These are phyloP conservation scores for Chimonanthus praecox DNA, from an alignment of 164 flowering plant genomes.

Conservation along the genomic window DNA sequence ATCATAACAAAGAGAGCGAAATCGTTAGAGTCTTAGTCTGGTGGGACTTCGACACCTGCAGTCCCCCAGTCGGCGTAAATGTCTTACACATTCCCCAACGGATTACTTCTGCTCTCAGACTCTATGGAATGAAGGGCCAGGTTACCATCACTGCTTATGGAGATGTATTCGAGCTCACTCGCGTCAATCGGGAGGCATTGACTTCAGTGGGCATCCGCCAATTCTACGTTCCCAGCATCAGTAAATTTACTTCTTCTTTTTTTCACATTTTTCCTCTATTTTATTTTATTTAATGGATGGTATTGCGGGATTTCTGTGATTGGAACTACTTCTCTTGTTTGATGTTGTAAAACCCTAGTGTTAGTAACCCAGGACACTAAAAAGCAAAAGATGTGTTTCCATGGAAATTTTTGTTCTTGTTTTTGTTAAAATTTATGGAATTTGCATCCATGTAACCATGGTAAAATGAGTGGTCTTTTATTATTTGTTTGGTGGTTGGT, in stretches of 20 bases:
- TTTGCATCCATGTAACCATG: too few species aligned
- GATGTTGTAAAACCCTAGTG: too few species aligned
- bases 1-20: conserved; percentile 33
- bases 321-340: too few species aligned
- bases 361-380: too few species aligned
- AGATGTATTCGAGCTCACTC: conserved; percentile 55
- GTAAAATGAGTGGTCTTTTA: too few species aligned
- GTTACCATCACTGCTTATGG: conserved; percentile 77
- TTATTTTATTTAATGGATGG: too few species aligned
- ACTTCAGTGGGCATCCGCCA: conserved; percentile 63
- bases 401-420: too few species aligned
- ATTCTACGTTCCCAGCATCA: conserved; percentile 55
- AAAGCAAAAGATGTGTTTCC: too few species aligned
- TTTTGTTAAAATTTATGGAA: too few species aligned
- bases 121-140: conserved; percentile 80
- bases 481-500: too few species aligned
- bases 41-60: conserved; percentile 97
- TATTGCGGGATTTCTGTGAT: too few species aligned
- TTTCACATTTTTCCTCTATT: neutral
- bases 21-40: conserved; percentile 77
- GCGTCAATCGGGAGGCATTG: conserved; percentile 59
- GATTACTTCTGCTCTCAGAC: conserved; percentile 59
- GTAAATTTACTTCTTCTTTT: conserved; percentile 1
- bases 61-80: conserved; percentile 44
- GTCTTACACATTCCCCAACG: conserved; percentile 39